These are phyloP conservation scores for Nicotiana benthamiana DNA, from an alignment of 257 asterid genomes.

Conservation along the genomic window DNA sequence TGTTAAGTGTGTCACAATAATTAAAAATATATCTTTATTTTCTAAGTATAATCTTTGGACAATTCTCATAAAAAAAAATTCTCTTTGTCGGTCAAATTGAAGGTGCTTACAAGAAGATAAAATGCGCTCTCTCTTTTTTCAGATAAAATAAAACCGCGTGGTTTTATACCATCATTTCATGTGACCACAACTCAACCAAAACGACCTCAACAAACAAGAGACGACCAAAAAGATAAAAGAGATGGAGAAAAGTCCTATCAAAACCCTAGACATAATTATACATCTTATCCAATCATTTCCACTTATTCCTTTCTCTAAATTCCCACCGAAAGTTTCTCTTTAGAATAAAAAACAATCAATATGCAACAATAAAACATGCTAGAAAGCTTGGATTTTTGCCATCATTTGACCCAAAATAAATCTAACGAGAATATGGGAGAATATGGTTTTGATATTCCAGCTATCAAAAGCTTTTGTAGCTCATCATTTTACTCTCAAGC, in stretches of 20 bases:
- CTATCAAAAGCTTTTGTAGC: constrained; percentile 18
- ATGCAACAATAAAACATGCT: constrained; percentile 50
- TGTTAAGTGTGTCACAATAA: too few relatives aligned
- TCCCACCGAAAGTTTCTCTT: constrained; percentile 11
- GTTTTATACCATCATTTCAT: constrained; percentile 14
- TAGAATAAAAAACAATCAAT: background rate
- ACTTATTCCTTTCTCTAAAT: constrained; percentile 6
- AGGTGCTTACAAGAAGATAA: background rate
- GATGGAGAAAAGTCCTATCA: constrained; percentile 12
- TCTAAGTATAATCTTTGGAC: too few relatives aligned
- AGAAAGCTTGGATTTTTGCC: constrained; percentile 22
- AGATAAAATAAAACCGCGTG: constrained; percentile 23
- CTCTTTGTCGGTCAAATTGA: background rate
- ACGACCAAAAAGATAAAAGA: constrained; percentile 12
- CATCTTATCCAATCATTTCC: constrained; percentile 6
- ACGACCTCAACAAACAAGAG: constrained; percentile 9
- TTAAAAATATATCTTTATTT: too few relatives aligned
- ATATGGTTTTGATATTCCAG: background rate
- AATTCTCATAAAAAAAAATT: too few relatives aligned
- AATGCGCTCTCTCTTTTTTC: background rate
- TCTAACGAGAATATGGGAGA: background rate
- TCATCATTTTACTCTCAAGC: constrained; percentile 20
- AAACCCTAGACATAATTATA: constrained; percentile 41
- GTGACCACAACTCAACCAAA: constrained; percentile 31
- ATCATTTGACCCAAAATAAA: constrained; percentile 20